These are phyloP conservation scores for Backusella tarrabulga DNA, from an alignment of 192 early-diverging fungal species.

Conservation along the genomic window DNA sequence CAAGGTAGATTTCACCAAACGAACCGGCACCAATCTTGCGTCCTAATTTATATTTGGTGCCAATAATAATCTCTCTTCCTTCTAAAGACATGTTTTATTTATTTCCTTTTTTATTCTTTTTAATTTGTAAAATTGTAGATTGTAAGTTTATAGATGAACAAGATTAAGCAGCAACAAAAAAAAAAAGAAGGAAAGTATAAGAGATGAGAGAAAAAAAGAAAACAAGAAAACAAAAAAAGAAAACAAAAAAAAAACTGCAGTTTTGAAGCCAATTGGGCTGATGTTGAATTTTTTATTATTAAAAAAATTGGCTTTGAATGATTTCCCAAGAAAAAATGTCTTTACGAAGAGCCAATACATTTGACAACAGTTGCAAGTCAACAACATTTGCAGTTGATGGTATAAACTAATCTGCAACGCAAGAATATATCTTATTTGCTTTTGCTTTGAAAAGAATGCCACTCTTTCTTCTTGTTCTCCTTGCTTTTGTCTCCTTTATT, in stretches of 20 bases:
- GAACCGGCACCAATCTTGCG: constrained; percentile 96
- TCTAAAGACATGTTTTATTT: constrained; percentile 20
- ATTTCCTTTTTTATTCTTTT: not conserved
- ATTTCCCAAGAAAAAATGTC: too few relatives aligned
- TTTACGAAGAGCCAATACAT: too few relatives aligned
- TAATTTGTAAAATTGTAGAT: not conserved
- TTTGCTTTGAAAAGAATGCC: not conserved
- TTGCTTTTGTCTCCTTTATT: not conserved
- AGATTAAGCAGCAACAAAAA: not conserved
- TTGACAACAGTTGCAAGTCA: too few relatives aligned
- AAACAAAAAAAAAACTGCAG: not conserved
- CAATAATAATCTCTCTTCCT: constrained; percentile 71
- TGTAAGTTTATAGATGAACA: not conserved
- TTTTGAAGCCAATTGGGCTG: not conserved
- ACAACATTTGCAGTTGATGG: too few relatives aligned
- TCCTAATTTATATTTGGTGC: constrained; percentile 91
- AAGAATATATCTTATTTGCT: too few relatives aligned
- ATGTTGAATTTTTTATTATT: not conserved
- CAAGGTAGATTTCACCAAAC: constrained; percentile 97
- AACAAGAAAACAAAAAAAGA: not conserved
- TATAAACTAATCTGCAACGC: too few relatives aligned
- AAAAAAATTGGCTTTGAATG: not conserved
- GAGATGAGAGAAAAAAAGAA: not conserved
- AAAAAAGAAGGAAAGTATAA: not conserved
- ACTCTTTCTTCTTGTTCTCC: not conserved